Evolutionary conservation across 768 basidiomycete genomes (phyloP).

Genomic region (Phaeotremella skinneri): DNA sequence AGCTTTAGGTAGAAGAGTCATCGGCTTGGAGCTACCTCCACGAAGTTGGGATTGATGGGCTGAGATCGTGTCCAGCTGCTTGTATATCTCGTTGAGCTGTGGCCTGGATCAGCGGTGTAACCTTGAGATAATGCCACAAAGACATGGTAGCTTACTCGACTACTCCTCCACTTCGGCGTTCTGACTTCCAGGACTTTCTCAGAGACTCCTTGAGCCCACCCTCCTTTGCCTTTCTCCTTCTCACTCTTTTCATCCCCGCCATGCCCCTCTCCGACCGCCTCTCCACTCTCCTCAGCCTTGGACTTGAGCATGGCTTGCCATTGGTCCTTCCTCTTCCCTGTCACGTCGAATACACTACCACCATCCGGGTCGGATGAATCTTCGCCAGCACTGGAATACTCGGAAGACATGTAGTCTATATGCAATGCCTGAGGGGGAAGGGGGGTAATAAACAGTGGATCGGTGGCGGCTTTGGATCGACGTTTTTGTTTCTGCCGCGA

Average conservation of each 20-base stretch:
- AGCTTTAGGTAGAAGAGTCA: neutral
- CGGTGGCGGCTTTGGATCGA: conserved; percentile 30
- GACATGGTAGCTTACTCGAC: conserved; percentile 30
- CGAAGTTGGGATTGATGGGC: conserved; percentile 13
- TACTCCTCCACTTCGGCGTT: conserved; percentile 46
- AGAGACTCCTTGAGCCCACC: conserved; percentile 27
- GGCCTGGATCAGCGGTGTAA: neutral
- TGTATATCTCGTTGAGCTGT: conserved; percentile 39
- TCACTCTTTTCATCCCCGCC: conserved; percentile 10
- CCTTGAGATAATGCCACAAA: neutral
- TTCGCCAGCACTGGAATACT: conserved; percentile 47
- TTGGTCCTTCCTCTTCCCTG: conserved; percentile 1
- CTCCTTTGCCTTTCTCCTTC: conserved; percentile 15
- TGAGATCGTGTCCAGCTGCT: conserved; percentile 31
- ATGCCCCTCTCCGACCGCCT: neutral
- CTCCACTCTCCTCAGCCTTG: neutral
- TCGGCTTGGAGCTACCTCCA: neutral
- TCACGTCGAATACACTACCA: neutral
- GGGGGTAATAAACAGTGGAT: conserved; percentile 16
- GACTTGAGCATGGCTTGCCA: conserved; percentile 1
- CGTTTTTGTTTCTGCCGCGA: conserved; percentile 47
- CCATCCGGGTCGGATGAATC: conserved; percentile 17
- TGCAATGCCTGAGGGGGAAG: conserved; percentile 30
- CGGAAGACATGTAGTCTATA: conserved; percentile 51
- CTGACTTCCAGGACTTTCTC: conserved; percentile 50